Conservation (phyloP, 2,329 filamentous ascomycete species). For the Drechslera avenae region DNA sequence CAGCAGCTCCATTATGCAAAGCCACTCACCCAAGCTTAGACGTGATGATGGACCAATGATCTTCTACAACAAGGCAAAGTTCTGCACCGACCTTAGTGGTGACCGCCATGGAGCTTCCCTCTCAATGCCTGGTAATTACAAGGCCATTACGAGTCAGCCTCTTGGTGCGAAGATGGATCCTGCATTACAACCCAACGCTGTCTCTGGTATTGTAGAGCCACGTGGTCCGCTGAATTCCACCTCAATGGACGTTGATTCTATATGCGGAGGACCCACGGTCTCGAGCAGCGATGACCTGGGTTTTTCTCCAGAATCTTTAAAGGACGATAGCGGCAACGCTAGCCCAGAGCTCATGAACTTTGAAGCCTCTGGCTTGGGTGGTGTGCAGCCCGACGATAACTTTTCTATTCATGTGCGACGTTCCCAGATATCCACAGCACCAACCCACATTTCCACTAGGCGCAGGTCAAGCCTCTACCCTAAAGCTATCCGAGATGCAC, state of each 20-base stretch:
- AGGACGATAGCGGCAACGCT: conserved; percentile 28
- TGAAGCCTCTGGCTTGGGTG: conserved; percentile 62
- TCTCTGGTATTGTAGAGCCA: conserved; percentile 36
- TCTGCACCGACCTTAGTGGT: conserved; percentile 79
- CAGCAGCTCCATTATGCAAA: conserved; percentile 54
- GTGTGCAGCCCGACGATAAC: conserved; percentile 63
- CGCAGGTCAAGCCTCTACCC: conserved; percentile 28
- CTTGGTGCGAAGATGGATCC: conserved; percentile 28
- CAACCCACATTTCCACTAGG: background rate
- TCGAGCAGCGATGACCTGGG: conserved; percentile 40
- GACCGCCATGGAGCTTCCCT: conserved; percentile 52
- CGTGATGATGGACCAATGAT: conserved; percentile 76
- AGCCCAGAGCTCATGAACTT: conserved; percentile 46
- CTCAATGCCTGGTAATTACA: conserved; percentile 34
- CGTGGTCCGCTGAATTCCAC: conserved; percentile 32
- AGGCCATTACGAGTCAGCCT: conserved; percentile 38
- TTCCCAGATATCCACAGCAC: conserved; percentile 24
- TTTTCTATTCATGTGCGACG: conserved; percentile 59
- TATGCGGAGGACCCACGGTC: conserved; percentile 38
- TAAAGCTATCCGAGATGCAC: conserved; percentile 42
- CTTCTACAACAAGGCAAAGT: conserved; percentile 79
- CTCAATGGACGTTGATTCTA: conserved; percentile 28
- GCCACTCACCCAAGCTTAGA: conserved; percentile 56
- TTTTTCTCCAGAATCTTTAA: conserved; percentile 45
- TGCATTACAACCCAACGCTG: background rate